Evolutionary conservation across 2,329 filamentous ascomycete genomes (phyloP).

Genomic region (Claviceps cyperi): DNA sequence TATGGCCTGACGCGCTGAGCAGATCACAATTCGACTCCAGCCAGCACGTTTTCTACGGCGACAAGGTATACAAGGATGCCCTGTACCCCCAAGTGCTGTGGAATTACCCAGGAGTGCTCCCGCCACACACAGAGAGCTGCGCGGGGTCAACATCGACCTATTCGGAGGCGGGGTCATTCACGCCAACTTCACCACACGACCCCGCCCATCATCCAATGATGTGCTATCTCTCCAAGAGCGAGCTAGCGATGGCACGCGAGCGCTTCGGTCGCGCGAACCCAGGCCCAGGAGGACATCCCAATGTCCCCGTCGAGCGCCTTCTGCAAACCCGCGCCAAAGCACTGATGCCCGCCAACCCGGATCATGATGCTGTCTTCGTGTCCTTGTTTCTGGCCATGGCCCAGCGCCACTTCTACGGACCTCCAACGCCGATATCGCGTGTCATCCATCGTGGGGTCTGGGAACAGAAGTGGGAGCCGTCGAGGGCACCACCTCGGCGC

Average conservation of each 20-base stretch:
- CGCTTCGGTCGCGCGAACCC: constrained; percentile 31
- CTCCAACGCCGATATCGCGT: constrained; percentile 9
- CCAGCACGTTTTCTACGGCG: constrained; percentile 36
- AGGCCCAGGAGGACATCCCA: constrained; percentile 25
- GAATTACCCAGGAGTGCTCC: constrained; percentile 21
- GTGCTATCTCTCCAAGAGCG: constrained; percentile 32
- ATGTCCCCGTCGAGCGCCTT: constrained; percentile 33
- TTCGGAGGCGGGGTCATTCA: constrained; percentile 4
- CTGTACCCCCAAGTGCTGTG: constrained; percentile 37
- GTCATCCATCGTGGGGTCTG: constrained; percentile 1
- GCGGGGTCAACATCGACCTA: too few species aligned
- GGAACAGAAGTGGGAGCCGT: constrained; percentile 14
- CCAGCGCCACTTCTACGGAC: constrained; percentile 36
- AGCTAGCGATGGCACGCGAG: constrained; percentile 30
- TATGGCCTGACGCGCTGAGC: constrained; percentile 26
- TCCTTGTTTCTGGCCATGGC: constrained; percentile 42
- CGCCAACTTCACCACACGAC: constrained; percentile 8
- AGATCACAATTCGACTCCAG: constrained; percentile 20
- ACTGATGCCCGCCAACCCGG: constrained; percentile 30
- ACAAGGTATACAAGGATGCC: constrained; percentile 27
- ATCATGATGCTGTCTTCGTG: constrained; percentile 38
- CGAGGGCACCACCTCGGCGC: constrained; percentile 9
- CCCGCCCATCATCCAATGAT: constrained; percentile 20
- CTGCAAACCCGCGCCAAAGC: constrained; percentile 31
- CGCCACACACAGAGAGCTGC: constrained; percentile 14